Conservation (phyloP, 305 asterid genomes). For the Fraxinus platypoda region DNA sequence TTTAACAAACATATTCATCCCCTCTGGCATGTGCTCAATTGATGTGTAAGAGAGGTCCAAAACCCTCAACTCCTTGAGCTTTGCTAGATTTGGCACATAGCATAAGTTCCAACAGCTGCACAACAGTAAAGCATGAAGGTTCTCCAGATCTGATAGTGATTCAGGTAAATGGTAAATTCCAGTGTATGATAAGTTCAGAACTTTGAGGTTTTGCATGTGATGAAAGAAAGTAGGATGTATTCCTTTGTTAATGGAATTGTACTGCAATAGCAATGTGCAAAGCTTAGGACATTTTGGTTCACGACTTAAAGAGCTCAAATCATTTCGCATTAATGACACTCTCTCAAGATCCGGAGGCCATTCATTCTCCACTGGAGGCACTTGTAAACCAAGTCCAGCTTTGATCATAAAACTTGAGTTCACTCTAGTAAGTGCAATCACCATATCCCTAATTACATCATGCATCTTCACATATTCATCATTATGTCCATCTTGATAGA, state of each 20-base stretch:
- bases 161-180: slow-evolving; percentile 26
- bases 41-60: slow-evolving; percentile 29
- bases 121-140: slow-evolving; percentile 29
- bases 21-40: slow-evolving; percentile 13
- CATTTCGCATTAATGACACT: slow-evolving; percentile 36
- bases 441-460: slow-evolving; percentile 40
- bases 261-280: slow-evolving; percentile 31
- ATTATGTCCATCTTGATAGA: slow-evolving; percentile 12
- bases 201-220: slow-evolving; percentile 22
- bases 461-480: slow-evolving; percentile 34
- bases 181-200: slow-evolving; percentile 34
- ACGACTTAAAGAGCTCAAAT: slow-evolving; percentile 21
- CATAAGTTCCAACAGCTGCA: slow-evolving; percentile 35
- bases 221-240: slow-evolving; percentile 23
- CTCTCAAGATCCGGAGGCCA: slow-evolving; percentile 29
- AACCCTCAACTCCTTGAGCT: slow-evolving; percentile 27
- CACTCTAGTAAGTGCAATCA: slow-evolving; percentile 24
- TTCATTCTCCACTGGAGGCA: slow-evolving; percentile 23
- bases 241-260: slow-evolving; percentile 34
- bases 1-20: slow-evolving; percentile 29
- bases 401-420: slow-evolving; percentile 22
- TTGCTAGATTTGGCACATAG: slow-evolving; percentile 20
- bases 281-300: slow-evolving; percentile 30
- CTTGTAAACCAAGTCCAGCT: slow-evolving; percentile 25
- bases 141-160: slow-evolving; percentile 25